Evolutionary conservation across 805 yeast genomes (phyloP).

Genomic region (Sugiyamaella lignohabitans): DNA sequence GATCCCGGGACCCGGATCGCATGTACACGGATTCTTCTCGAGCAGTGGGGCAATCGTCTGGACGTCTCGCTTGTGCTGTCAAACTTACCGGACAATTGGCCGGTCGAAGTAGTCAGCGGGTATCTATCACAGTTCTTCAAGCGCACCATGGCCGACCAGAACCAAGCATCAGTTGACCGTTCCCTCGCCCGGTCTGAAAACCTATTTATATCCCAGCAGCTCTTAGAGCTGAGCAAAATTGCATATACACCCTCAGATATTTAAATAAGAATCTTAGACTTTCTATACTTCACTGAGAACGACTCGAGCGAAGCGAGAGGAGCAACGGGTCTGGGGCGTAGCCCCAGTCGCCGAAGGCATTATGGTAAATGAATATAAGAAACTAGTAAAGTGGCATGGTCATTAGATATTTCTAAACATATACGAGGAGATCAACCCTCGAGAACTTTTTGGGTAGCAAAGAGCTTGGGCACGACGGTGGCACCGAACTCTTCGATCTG

Average conservation of each 20-base stretch:
- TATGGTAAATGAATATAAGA: conserved; percentile 16
- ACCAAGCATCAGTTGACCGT: background rate
- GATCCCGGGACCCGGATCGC: conserved; percentile 19
- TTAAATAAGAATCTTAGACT: no score
- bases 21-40: conserved; percentile 25
- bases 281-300: no score
- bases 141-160: background rate
- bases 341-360: conserved; percentile 22
- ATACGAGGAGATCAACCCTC: conserved; percentile 2
- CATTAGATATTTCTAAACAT: background rate
- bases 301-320: no score
- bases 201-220: conserved; percentile 2
- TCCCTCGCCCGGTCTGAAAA: conserved; percentile 2
- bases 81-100: conserved; percentile 29
- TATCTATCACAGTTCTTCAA: conserved; percentile 15
- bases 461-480: conserved; percentile 56
- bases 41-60: conserved; percentile 25
- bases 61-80: conserved; percentile 27
- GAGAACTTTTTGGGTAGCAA: conserved; percentile 35
- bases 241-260: no score
- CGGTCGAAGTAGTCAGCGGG: conserved; percentile 27
- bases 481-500: conserved; percentile 68
- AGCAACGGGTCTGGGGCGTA: no score
- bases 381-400: conserved; percentile 27
- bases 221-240: background rate